These are phyloP conservation scores for Heritiera littoralis DNA, from an alignment of 345 rosid species.

Conservation along the genomic window DNA sequence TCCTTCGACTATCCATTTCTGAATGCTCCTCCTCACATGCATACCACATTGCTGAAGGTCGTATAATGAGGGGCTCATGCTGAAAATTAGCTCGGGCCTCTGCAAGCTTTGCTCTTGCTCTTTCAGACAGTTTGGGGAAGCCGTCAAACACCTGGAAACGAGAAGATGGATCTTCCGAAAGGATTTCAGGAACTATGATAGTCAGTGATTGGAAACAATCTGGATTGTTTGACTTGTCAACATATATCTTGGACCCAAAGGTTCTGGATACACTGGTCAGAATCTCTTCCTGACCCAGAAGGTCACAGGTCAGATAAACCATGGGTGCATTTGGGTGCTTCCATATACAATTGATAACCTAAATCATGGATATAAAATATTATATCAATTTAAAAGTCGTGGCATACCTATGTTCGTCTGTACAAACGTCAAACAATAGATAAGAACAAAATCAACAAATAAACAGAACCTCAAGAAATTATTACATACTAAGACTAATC, in stretches of 20 bases:
- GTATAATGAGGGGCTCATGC: slow-evolving; percentile 74
- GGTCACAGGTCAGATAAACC: slow-evolving; percentile 74
- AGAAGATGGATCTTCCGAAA: slow-evolving; percentile 67
- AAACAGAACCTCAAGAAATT: neutral
- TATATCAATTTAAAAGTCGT: neutral
- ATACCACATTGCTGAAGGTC: slow-evolving; percentile 90
- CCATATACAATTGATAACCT: slow-evolving; percentile 88
- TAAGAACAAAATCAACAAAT: neutral
- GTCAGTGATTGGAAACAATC: slow-evolving; percentile 50
- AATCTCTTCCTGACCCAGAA: slow-evolving; percentile 87
- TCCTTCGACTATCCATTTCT: slow-evolving; percentile 37
- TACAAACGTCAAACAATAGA: neutral
- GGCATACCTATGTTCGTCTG: neutral
- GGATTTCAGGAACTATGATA: slow-evolving; percentile 56
- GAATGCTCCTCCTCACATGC: slow-evolving; percentile 57
- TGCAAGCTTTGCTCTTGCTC: slow-evolving; percentile 59
- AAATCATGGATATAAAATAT: slow-evolving; percentile 28
- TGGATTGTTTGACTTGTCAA: slow-evolving; percentile 53
- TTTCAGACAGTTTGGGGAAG: slow-evolving; percentile 68
- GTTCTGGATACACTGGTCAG: slow-evolving; percentile 52
- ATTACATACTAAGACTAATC: neutral
- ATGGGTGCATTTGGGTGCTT: slow-evolving; percentile 63
- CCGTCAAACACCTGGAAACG: slow-evolving; percentile 71
- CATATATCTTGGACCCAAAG: slow-evolving; percentile 81
- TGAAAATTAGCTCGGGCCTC: slow-evolving; percentile 62